These are phyloP conservation scores for Alternaria atra DNA, from an alignment of 2,329 filamentous ascomycete species.

Conservation along the genomic window DNA sequence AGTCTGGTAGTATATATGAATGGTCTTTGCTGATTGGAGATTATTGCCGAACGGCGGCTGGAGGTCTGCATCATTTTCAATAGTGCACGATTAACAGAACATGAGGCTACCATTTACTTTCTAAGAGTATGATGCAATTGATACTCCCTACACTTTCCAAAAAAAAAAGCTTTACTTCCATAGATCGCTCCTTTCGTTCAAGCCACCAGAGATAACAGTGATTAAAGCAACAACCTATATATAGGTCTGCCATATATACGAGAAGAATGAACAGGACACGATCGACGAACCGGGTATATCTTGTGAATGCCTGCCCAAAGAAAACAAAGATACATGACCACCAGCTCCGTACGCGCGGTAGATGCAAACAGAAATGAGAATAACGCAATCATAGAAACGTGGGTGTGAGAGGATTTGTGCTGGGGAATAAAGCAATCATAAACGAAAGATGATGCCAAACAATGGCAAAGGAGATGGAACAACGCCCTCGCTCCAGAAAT, in stretches of 20 bases:
- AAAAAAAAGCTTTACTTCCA: no score
- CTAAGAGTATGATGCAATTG: no score
- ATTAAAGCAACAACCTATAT: no score
- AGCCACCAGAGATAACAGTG: no score
- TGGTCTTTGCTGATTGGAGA: no score
- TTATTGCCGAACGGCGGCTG: no score
- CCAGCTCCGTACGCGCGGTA: conserved; percentile 15
- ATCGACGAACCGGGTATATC: conserved; percentile 21
- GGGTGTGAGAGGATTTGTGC: neutral
- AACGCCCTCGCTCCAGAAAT: conserved; percentile 14
- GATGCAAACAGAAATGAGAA: conserved; percentile 6
- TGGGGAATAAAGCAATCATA: conserved; percentile 7
- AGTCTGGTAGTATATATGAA: no score
- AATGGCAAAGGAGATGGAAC: conserved; percentile 3
- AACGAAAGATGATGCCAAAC: conserved; percentile 7
- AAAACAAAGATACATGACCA: neutral
- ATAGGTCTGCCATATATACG: neutral
- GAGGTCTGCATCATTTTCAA: no score
- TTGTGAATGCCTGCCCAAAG: conserved; percentile 15
- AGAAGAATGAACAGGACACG: conserved; percentile 10
- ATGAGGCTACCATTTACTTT: no score
- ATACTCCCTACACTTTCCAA: no score
- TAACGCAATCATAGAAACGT: conserved; percentile 1
- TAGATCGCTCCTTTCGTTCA: no score
- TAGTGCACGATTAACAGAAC: no score